These are phyloP conservation scores for Cucumis cinereus DNA, from an alignment of 306 rosid genomes.

Conservation along the genomic window DNA sequence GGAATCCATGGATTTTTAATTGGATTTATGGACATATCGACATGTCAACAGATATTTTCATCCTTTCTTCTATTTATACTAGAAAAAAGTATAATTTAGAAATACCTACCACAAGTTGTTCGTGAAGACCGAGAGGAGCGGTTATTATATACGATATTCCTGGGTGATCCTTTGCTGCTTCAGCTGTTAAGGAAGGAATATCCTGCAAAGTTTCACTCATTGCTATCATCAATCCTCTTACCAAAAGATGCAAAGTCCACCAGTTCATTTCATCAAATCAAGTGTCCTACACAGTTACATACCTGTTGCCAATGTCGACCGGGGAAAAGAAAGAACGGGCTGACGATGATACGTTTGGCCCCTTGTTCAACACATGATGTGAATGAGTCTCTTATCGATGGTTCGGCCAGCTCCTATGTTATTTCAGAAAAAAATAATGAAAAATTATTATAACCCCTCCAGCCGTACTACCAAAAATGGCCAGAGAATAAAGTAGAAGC, in stretches of 20 bases:
- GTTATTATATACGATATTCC: conserved; percentile 55
- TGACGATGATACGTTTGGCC: conserved; percentile 46
- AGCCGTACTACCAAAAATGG: background rate
- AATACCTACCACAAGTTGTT: conserved; percentile 58
- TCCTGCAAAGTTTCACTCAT: conserved; percentile 36
- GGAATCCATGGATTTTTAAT: too few species aligned
- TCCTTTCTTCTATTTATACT: background rate
- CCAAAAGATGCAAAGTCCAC: background rate
- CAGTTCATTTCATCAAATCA: background rate
- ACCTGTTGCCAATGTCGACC: conserved; percentile 93
- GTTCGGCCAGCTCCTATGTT: conserved; percentile 75
- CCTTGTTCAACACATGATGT: conserved; percentile 54
- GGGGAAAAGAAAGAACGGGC: conserved; percentile 87
- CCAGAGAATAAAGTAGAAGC: background rate
- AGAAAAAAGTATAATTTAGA: conserved; percentile 4
- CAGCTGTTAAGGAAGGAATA: conserved; percentile 76
- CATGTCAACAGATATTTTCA: too few species aligned
- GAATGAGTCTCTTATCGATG: conserved; percentile 64
- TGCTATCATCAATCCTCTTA: background rate
- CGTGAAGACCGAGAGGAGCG: conserved; percentile 89
- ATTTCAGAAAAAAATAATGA: background rate
- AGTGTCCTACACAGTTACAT: conserved; percentile 28
- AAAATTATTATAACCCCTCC: background rate
- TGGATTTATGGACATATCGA: too few species aligned
- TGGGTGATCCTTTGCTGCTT: conserved; percentile 76